Base-by-base conservation (phyloP, 2,329 filamentous ascomycete genomes). In the Fusarium sp. region DNA sequence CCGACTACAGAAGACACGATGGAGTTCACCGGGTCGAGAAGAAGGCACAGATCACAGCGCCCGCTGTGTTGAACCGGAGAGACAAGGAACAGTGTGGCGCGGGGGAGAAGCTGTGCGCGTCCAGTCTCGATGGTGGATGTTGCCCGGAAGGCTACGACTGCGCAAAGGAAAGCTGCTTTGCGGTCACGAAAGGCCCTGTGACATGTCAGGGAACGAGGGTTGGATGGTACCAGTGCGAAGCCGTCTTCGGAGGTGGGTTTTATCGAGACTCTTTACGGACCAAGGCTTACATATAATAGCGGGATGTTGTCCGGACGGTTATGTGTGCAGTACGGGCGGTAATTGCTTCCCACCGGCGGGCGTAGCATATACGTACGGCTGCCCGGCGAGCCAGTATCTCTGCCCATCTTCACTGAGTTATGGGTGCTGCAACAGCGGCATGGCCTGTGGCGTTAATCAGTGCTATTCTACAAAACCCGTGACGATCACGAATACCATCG, bases 371-470 rank as follows among this genome's bases (percentile, higher is more conserved):
- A 83, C 82, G 9, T 79, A 81, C 65, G 81, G 79, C 17, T 91
- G 89, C 62, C 84, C 84, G 7, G 71, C 81, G 3, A 83, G 80
- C 68, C 87, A 85, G 56, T 87, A 84, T 64, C 80, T 85, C 4
- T 91, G 89, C 66, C 85, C 89, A 2, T 75, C 85, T 6, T 87
- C 86, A 1, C 72, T 87, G 5, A 86, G 85, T 61, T 87, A 85
- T 66, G 89, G 89, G 0, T 91, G 89, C 71, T 91, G 89, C 75
- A 80, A 79, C 3, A 84, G 79, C 56, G 86, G 86, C 6, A 84
- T 87, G 83, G 86, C 79, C 30, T 91, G 89, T 74, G 88, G 84
- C 3, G 66, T 75, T 30, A 80, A 80, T 27, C 79, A 82, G 58
- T 91, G 89, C 75, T 90, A 88, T 68, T 82, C 85, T 2, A 88